A percentile compares a stretch with the other conserved stretches of the same genome.
phyloP scores from a whole-genome alignment of 306 rosid genomes.

The Notholithocarpus densiflorus region DNA sequence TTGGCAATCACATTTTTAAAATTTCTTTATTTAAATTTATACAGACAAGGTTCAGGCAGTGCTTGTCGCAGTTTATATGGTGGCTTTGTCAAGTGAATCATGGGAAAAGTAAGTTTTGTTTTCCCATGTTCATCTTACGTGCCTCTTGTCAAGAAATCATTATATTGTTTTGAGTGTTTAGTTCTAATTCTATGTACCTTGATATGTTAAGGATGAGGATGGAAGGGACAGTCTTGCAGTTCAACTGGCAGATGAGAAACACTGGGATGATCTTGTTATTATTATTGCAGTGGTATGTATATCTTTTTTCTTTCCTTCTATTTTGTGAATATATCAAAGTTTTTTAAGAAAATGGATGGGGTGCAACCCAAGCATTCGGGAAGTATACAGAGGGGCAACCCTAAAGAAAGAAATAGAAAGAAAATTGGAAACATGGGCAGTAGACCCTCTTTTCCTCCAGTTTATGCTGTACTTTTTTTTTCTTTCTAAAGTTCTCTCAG shows the following conservation, averaged over 20 bases:
- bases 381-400: background rate
- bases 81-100: conserved; percentile 97
- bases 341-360: background rate
- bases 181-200: conserved; percentile 29
- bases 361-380: background rate
- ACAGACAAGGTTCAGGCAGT: conserved; percentile 96
- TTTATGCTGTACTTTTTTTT: background rate
- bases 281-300: conserved; percentile 82
- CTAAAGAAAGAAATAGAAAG: background rate
- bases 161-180: conserved; percentile 5
- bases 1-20: conserved; percentile 1
- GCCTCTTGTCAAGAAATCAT: background rate
- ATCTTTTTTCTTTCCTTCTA: conserved; percentile 7
- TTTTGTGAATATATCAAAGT: background rate
- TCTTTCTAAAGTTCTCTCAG: background rate
- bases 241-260: conserved; percentile 89
- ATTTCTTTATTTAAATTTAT: conserved; percentile 11
- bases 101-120: conserved; percentile 78
- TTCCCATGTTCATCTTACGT: background rate
- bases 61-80: conserved; percentile 99
- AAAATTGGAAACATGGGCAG: background rate
- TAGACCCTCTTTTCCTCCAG: background rate
- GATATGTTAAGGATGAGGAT: conserved; percentile 61
- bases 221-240: conserved; percentile 95
- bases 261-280: conserved; percentile 96